phyloP scores from a whole-genome alignment of 805 yeast genomes.

The Aciculoconidium aculeatum region DNA sequence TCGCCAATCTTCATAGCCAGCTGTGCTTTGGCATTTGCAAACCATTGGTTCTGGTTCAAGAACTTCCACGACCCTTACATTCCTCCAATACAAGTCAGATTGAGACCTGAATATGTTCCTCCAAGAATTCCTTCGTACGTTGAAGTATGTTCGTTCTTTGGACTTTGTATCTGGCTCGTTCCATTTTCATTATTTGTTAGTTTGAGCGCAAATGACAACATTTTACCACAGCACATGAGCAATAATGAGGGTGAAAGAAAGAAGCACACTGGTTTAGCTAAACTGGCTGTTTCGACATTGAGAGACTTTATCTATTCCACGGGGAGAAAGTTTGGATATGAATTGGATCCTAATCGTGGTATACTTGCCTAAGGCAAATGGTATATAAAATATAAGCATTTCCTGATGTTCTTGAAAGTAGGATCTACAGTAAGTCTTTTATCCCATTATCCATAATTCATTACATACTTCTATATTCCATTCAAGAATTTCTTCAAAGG shows the following conservation, averaged over 20 bases:
- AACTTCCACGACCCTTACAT: slow-evolving; percentile 69
- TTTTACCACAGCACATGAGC: slow-evolving; percentile 60
- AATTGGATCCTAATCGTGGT: slow-evolving; percentile 47
- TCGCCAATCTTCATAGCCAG: slow-evolving; percentile 67
- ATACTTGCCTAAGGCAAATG: slow-evolving; percentile 29
- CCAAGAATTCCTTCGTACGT: slow-evolving; percentile 75
- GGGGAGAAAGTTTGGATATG: slow-evolving; percentile 58
- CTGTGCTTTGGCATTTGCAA: slow-evolving; percentile 65
- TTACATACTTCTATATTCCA: too few relatives aligned
- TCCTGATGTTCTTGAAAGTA: too few relatives aligned
- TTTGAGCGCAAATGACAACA: slow-evolving; percentile 85
- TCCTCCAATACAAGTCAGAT: slow-evolving; percentile 60
- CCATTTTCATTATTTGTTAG: slow-evolving; percentile 92
- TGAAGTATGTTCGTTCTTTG: slow-evolving; percentile 94
- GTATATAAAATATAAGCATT: neutral
- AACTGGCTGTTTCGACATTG: slow-evolving; percentile 50
- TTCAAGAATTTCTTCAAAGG: slow-evolving; percentile 64
- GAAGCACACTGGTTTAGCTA: slow-evolving; percentile 55
- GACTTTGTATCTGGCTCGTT: slow-evolving; percentile 86
- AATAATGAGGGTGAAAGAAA: slow-evolving; percentile 22
- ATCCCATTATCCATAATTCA: neutral
- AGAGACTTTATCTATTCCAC: slow-evolving; percentile 43
- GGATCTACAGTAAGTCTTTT: too few relatives aligned
- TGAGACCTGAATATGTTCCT: slow-evolving; percentile 52
- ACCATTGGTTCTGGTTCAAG: slow-evolving; percentile 88